Conservation (phyloP, 495 filamentous ascomycete species). For the Cercophora newfieldiana region DNA sequence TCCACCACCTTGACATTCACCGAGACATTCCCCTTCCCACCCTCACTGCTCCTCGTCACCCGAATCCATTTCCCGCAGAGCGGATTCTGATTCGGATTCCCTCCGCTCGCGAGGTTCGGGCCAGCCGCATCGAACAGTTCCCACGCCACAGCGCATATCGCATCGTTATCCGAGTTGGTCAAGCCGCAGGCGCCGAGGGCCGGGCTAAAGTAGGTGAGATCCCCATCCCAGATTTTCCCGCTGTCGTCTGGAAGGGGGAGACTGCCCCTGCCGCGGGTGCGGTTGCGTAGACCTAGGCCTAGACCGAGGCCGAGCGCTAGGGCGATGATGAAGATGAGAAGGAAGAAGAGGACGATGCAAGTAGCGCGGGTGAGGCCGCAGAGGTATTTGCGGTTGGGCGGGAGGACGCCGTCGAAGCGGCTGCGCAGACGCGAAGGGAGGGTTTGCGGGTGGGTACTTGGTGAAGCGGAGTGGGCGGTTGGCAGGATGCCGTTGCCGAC, state of each 20-base stretch:
- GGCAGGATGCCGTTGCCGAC: not conserved
- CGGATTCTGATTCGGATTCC: conserved; percentile 68
- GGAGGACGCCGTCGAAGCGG: conserved; percentile 34
- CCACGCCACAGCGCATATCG: conserved; percentile 67
- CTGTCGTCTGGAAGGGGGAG: conserved; percentile 57
- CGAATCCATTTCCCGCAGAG: conserved; percentile 67
- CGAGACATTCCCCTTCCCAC: conserved; percentile 40
- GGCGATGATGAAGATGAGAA: conserved; percentile 31
- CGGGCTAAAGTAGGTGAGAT: conserved; percentile 70
- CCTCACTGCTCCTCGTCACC: conserved; percentile 46
- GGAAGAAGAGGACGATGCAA: conserved; percentile 22
- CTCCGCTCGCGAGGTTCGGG: not conserved
- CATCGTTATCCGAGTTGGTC: conserved; percentile 49
- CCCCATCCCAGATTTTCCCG: conserved; percentile 55
- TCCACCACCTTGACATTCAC: conserved; percentile 74
- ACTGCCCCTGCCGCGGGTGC: conserved; percentile 22
- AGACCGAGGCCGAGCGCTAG: conserved; percentile 35
- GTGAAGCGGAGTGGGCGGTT: not conserved
- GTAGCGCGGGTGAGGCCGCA: conserved; percentile 39
- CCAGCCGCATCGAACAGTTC: conserved; percentile 61
- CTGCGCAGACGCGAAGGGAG: conserved; percentile 2
- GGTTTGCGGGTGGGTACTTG: not conserved
- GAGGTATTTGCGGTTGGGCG: conserved; percentile 43
- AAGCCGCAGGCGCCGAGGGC: conserved; percentile 72
- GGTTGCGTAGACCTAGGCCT: conserved; percentile 31